phyloP scores from a whole-genome alignment of 345 rosid genomes.

The Orychophragmus violaceus region DNA sequence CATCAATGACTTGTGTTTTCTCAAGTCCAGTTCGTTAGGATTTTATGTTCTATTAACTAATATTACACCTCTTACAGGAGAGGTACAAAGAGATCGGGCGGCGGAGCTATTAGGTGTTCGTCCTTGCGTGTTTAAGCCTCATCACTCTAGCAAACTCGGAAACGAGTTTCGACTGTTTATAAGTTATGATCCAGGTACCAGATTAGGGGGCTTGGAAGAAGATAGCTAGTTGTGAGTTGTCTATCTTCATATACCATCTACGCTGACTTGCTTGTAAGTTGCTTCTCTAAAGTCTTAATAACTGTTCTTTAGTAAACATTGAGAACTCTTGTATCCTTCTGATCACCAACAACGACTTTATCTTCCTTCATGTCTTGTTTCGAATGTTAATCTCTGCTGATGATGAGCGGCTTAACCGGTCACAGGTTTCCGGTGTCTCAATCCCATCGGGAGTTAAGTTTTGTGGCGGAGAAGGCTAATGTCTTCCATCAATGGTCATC shows the following conservation, averaged over 20 bases:
- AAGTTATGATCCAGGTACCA: too few relatives aligned
- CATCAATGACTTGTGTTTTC: background rate
- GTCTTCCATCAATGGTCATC: background rate
- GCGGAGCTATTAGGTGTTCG: slow-evolving; percentile 64
- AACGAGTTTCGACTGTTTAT: too few relatives aligned
- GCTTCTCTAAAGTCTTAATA: background rate
- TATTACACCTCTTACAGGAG: slow-evolving; percentile 44
- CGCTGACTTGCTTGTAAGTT: background rate
- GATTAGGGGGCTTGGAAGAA: too few relatives aligned
- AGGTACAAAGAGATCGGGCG: slow-evolving; percentile 70
- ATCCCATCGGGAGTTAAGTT: background rate
- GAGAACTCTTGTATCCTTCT: too few relatives aligned
- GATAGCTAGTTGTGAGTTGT: slow-evolving; percentile 23
- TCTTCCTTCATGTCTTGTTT: background rate
- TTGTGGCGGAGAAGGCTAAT: background rate
- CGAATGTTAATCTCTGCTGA: background rate
- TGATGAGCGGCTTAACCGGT: background rate
- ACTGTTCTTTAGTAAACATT: background rate
- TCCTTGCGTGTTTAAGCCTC: slow-evolving; percentile 71
- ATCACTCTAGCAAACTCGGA: slow-evolving; percentile 80
- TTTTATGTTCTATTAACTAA: background rate
- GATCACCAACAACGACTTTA: too few relatives aligned
- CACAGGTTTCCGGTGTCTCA: background rate
- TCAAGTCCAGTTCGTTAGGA: background rate
- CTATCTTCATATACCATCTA: background rate